A percentile compares a stretch with the other conserved stretches of the same genome.
These are phyloP conservation scores for Chlamydomonas reinhardtii DNA, from an alignment of 163 green algal genomes.

Conservation along the genomic window DNA sequence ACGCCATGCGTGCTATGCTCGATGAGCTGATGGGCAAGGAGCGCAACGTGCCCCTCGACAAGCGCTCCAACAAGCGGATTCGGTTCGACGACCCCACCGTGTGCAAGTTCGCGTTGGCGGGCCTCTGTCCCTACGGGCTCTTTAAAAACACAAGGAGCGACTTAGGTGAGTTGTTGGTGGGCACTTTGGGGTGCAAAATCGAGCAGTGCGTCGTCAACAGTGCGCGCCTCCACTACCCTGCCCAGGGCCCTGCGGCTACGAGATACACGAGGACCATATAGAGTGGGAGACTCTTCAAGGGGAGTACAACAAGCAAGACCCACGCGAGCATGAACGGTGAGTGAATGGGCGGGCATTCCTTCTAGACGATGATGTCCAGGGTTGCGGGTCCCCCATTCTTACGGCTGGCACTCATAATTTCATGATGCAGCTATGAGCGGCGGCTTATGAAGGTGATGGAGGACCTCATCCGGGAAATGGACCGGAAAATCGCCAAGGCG, in stretches of 20 bases:
- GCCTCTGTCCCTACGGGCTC: constrained; percentile 83
- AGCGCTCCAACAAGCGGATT: constrained; percentile 62
- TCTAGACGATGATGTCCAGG: too few species aligned
- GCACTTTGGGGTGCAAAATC: too few species aligned
- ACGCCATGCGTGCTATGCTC: constrained; percentile 79
- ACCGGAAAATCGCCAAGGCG: constrained; percentile 85
- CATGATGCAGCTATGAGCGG: constrained; percentile 73
- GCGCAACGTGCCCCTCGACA: constrained; percentile 72
- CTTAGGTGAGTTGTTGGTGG: constrained; percentile 64
- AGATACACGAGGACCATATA: constrained; percentile 85
- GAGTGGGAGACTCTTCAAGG: constrained; percentile 76
- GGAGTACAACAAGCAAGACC: constrained; percentile 75
- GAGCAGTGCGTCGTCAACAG: too few species aligned
- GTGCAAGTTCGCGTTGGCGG: constrained; percentile 88
- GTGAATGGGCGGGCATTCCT: background rate
- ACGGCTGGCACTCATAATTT: background rate
- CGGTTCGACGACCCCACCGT: constrained; percentile 80
- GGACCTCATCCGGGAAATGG: constrained; percentile 85
- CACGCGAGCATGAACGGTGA: constrained; percentile 77
- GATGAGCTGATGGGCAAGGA: constrained; percentile 93
- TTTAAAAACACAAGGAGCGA: constrained; percentile 93
- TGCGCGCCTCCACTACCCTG: background rate
- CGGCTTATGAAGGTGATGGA: constrained; percentile 79
- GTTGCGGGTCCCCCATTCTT: too few species aligned
- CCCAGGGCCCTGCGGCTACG: constrained; percentile 82